Evolutionary conservation across 768 basidiomycete species (phyloP), one percentile per base, ranked within the genome.

Genomic region (Collybia sp.): DNA sequence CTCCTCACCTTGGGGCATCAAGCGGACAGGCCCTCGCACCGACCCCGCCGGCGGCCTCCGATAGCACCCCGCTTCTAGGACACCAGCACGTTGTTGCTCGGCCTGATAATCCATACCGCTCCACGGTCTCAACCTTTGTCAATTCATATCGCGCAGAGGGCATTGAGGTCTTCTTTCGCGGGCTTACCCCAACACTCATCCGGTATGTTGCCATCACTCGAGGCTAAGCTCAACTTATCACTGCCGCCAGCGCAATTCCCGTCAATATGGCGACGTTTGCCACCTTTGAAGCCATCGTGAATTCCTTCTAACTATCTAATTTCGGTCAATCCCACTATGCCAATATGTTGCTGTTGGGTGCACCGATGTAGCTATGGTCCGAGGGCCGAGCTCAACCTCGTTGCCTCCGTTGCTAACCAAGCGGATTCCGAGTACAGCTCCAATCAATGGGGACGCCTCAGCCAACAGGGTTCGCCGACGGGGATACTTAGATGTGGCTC

Each of bases 241-340:
- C 34, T 2, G 3, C 33, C 40, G 25, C 44, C 50, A 88, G 85
- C 32, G 85, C 87, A 13, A 73, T 89, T 17, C 89, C 88, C 2
- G 86, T 88, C 13, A 90, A 90, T 53, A 88, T 90, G 76, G 84
- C 82, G 30, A 88, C 83, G 1, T 90, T 91, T 61, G 77, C 74
- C 2, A 79, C 80, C 1, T 91, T 88, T 49, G 88, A 91, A 52
- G 63, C 70, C 1, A 70, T 83, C 30, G 76, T 83, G 0, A 70
- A 64, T 33, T 58, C 59, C 12, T 51, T 72, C 30, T 48, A 50
- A 11, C 3, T 25, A 25, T 25, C 3, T 25, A 25, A 25, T 25
- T 4, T 25, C 4, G 25, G 25, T 25, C 8, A 3, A 25, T 3
- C 25, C 25, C 25, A 25, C 8, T 8, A 25, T 25, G 25, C 25